A percentile compares a stretch with the other conserved stretches of the same genome.
phyloP scores from a whole-genome alignment of 192 early-diverging fungal species.

The Dissophora ornata region DNA sequence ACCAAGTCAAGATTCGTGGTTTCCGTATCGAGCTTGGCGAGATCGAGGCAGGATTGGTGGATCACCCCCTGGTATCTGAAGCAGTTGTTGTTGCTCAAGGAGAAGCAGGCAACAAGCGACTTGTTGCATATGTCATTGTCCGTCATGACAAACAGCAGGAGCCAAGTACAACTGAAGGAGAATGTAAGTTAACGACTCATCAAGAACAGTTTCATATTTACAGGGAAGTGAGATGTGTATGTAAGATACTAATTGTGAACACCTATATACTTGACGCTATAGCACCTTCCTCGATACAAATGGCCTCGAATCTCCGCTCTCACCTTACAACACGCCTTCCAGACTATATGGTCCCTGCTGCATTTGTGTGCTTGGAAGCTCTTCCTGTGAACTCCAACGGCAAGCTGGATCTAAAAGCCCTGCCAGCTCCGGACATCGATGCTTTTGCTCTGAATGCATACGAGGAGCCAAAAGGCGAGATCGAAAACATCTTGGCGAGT shows the following conservation, averaged over 20 bases:
- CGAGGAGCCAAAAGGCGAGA: conserved; percentile 21
- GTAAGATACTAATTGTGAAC: background rate
- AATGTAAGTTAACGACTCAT: background rate
- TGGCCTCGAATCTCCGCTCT: conserved; percentile 44
- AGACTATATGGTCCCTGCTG: conserved; percentile 72
- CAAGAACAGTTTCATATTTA: background rate
- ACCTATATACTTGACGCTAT: background rate
- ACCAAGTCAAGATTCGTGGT: conserved; percentile 60
- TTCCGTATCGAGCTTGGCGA: conserved; percentile 53
- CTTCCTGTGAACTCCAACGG: conserved; percentile 43
- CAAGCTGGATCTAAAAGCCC: conserved; percentile 51
- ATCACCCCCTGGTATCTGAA: conserved; percentile 38
- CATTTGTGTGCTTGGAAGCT: conserved; percentile 26
- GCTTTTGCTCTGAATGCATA: conserved; percentile 4
- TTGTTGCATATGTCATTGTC: conserved; percentile 66
- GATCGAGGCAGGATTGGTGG: conserved; percentile 25
- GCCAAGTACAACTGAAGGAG: too few relatives aligned
- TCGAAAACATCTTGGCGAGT: conserved; percentile 7
- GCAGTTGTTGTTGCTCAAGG: too few relatives aligned
- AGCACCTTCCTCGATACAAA: background rate
- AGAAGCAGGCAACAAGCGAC: conserved; percentile 61
- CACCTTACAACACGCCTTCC: conserved; percentile 67
- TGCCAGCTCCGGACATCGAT: conserved; percentile 26
- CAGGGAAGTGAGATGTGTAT: too few relatives aligned
- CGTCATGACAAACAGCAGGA: background rate